These are phyloP conservation scores for Septoria petroselini DNA, from an alignment of 2,329 filamentous ascomycete species.

Conservation along the genomic window DNA sequence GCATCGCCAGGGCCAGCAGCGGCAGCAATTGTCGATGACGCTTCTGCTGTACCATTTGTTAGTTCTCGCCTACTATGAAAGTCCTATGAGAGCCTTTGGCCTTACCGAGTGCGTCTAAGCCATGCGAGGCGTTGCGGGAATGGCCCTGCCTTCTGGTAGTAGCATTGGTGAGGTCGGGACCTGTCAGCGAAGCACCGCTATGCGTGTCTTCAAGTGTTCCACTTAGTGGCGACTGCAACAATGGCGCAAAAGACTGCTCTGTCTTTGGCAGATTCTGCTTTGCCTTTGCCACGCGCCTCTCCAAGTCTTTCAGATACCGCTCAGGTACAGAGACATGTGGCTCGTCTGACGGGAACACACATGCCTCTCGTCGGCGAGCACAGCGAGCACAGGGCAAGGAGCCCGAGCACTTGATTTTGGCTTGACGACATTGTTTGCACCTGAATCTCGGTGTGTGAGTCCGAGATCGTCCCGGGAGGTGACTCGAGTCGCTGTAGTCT, in stretches of 20 bases:
- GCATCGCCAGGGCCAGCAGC: not conserved
- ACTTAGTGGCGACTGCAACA: not conserved
- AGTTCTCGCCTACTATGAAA: not conserved
- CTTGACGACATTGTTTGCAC: conserved; percentile 46
- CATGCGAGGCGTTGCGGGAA: conserved; percentile 1
- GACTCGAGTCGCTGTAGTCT: not conserved
- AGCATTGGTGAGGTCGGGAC: not conserved
- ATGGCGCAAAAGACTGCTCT: not conserved
- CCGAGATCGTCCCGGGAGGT: conserved; percentile 1
- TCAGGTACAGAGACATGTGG: conserved; percentile 17
- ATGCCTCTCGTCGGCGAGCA: conserved; percentile 44
- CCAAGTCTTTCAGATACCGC: conserved; percentile 15
- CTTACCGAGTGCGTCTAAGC: conserved; percentile 3
- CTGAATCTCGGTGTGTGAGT: conserved; percentile 30
- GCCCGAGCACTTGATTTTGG: conserved; percentile 49
- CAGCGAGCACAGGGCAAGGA: conserved; percentile 46
- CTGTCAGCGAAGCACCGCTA: not conserved
- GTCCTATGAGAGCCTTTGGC: not conserved
- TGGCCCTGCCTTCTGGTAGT: not conserved
- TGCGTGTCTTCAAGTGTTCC: not conserved
- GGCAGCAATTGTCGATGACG: conserved; percentile 4
- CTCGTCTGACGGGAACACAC: conserved; percentile 41
- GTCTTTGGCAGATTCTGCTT: not conserved
- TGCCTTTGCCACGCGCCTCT: conserved; percentile 12
- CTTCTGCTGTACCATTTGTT: conserved; percentile 6